Conservation (phyloP, 1,284 basidiomycete species). For the Phenoliferia sp. region DNA sequence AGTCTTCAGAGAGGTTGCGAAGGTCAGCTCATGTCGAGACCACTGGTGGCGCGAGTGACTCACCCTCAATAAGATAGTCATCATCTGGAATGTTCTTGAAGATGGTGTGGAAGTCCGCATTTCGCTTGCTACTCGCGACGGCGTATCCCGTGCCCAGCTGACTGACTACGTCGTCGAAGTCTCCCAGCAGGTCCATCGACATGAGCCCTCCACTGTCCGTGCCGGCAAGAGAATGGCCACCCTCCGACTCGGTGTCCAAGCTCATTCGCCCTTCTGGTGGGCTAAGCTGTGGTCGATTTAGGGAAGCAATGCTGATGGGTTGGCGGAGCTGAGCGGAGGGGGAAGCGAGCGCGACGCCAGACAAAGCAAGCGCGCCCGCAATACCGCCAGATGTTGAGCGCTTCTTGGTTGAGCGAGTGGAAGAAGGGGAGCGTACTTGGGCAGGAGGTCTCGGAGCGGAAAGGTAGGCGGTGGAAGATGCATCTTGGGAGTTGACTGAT, state of each 20-base stretch:
- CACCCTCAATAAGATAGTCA: conserved; percentile 90
- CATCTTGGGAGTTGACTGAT: conserved; percentile 12
- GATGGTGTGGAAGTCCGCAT: conserved; percentile 90
- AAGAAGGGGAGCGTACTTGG: neutral
- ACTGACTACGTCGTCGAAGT: conserved; percentile 31
- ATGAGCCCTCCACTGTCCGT: conserved; percentile 1
- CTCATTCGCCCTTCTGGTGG: neutral
- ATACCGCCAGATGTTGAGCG: conserved; percentile 4
- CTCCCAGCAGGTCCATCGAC: conserved; percentile 25
- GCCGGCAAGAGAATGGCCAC: neutral
- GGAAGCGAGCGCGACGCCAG: conserved; percentile 24
- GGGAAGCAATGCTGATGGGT: conserved; percentile 7
- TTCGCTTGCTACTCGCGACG: conserved; percentile 89
- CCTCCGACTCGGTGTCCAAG: neutral
- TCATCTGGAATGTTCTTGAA: conserved; percentile 83
- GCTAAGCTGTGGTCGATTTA: neutral
- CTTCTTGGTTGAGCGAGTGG: neutral
- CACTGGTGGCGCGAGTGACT: neutral
- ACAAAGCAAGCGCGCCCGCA: conserved; percentile 21
- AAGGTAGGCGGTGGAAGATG: neutral
- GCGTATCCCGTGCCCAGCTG: conserved; percentile 57
- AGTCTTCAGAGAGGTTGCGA: conserved; percentile 56
- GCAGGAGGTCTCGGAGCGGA: neutral
- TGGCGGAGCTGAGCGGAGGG: conserved; percentile 13
- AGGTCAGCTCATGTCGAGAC: neutral